Percentiles rank a stretch among this genome's conserved stretches.
phyloP scores from a whole-genome alignment of 179 eudicot genomes.

The Amaranthus tricolor region DNA sequence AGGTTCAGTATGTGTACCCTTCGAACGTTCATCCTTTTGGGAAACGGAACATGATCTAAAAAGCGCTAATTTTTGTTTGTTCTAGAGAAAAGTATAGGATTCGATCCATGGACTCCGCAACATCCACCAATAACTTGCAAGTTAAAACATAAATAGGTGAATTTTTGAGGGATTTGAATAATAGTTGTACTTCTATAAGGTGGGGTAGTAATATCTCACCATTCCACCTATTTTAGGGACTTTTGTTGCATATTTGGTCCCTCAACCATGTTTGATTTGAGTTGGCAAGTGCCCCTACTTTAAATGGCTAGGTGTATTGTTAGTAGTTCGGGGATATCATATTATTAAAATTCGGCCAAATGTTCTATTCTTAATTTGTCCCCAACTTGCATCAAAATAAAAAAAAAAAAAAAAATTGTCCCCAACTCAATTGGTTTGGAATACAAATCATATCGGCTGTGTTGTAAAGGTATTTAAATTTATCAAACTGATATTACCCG shows the following conservation, averaged over 20 bases:
- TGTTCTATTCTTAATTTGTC: constrained; percentile 8
- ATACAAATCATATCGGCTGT: neutral
- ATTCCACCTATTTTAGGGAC: constrained; percentile 28
- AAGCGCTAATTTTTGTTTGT: neutral
- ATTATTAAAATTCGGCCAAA: neutral
- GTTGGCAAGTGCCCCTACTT: constrained; percentile 30
- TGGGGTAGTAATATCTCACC: constrained; percentile 18
- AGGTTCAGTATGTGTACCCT: neutral
- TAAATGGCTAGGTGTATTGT: constrained; percentile 27
- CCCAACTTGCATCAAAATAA: too few species aligned
- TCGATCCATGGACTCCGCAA: neutral
- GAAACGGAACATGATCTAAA: neutral
- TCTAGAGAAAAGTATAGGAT: neutral
- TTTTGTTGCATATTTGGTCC: constrained; percentile 28
- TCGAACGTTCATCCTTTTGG: neutral
- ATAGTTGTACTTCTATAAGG: neutral
- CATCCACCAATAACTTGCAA: neutral
- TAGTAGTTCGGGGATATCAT: constrained; percentile 15
- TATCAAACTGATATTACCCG: too few species aligned
- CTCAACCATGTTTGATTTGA: constrained; percentile 37
- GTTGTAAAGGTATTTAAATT: too few species aligned
- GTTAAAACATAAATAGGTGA: neutral
- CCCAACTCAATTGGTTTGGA: constrained; percentile 16
- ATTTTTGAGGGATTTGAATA: neutral
- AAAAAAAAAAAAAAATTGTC: too few species aligned